These are phyloP conservation scores for Centella asiatica DNA, from an alignment of 129 eudicot genomes.

Conservation along the genomic window DNA sequence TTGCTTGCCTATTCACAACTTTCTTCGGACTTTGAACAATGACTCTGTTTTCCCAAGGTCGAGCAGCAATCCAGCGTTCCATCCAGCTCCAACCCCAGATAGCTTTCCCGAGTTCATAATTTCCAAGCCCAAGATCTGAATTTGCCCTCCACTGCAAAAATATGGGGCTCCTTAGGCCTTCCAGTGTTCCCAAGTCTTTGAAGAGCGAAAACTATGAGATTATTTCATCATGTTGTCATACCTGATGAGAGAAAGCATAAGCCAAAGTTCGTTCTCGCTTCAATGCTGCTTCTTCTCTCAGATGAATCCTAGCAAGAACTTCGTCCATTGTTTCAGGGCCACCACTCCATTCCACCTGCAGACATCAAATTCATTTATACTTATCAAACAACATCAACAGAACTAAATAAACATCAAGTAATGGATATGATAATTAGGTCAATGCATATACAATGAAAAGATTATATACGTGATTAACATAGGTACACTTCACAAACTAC, in stretches of 20 bases:
- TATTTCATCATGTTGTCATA: constrained; percentile 5
- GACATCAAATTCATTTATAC: background rate
- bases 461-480: too few relatives aligned
- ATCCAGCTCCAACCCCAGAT: constrained; percentile 99
- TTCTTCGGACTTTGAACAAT: constrained; percentile 49
- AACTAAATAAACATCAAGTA: background rate
- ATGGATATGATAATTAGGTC: too few relatives aligned
- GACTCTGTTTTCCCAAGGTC: constrained; percentile 85
- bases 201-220: background rate
- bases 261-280: constrained; percentile 97
- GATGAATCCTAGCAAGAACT: constrained; percentile 67
- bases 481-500: too few relatives aligned
- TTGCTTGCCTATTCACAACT: constrained; percentile 26
- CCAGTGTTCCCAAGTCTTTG: too few relatives aligned
- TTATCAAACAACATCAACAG: background rate
- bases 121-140: constrained; percentile 31
- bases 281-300: constrained; percentile 85
- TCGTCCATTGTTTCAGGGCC: constrained; percentile 67
- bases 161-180: background rate
- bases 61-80: constrained; percentile 96
- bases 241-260: constrained; percentile 96
- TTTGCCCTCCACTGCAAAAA: constrained; percentile 84
- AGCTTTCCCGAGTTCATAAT: constrained; percentile 43
- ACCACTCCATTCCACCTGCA: constrained; percentile 80
- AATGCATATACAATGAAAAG: too few relatives aligned